Evolutionary conservation across 768 basidiomycete species (phyloP).

Genomic region (Tricholoma furcatifolium): DNA sequence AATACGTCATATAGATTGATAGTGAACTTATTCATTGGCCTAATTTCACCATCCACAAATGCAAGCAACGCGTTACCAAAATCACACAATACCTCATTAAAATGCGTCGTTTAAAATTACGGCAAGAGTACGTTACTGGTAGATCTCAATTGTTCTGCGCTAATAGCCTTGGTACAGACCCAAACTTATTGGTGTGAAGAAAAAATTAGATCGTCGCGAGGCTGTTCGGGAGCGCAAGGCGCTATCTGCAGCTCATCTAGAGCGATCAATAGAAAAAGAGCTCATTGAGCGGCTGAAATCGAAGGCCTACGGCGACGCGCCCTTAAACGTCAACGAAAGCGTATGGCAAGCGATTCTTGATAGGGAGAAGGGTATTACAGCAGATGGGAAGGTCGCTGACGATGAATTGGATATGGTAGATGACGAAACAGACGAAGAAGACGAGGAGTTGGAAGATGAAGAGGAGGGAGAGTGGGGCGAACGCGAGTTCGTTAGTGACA

Average conservation of each 20-base stretch:
- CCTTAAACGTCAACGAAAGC: constrained; percentile 95
- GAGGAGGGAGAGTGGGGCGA: constrained; percentile 57
- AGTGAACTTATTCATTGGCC: constrained; percentile 97
- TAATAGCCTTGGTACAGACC: constrained; percentile 51
- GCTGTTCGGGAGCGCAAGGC: constrained; percentile 93
- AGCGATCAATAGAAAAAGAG: constrained; percentile 94
- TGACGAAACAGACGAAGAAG: constrained; percentile 60
- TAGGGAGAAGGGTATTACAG: constrained; percentile 55
- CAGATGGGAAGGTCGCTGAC: constrained; percentile 49
- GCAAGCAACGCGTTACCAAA: constrained; percentile 98
- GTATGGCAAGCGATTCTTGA: constrained; percentile 95
- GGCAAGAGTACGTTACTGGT: constrained; percentile 66
- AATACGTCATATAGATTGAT: constrained; percentile 70
- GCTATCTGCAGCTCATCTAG: constrained; percentile 91
- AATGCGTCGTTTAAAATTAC: constrained; percentile 88
- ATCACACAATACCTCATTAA: constrained; percentile 99
- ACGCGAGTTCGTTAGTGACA: constrained; percentile 74
- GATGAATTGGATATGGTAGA: constrained; percentile 54
- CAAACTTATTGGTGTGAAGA: constrained; percentile 92
- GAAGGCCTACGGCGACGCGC: constrained; percentile 96
- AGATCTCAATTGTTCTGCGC: background rate
- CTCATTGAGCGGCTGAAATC: constrained; percentile 93
- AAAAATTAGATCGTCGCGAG: constrained; percentile 94
- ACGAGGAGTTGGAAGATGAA: constrained; percentile 54
- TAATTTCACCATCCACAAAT: constrained; percentile 95